Base-by-base conservation (phyloP, 2,329 filamentous ascomycete species). In the Waltergamsia citrina region DNA sequence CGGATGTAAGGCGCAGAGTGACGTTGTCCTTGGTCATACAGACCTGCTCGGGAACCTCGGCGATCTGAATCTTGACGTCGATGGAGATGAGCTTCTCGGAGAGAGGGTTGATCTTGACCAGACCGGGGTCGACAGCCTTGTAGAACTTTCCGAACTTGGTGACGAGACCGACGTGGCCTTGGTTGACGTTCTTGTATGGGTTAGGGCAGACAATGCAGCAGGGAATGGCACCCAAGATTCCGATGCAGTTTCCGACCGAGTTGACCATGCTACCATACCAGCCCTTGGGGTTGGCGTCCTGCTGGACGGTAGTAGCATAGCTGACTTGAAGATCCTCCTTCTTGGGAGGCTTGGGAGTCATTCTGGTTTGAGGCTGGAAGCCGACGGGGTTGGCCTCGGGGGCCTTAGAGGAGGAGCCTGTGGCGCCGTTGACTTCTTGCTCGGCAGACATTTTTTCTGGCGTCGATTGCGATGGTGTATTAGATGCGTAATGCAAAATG, bases 11-110 rank as follows among this genome's bases (percentile, higher is more conserved):
- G 49, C 88, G 81, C 27, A 98, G 71, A 29, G 85, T 94, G 43
- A 96, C 92, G 51, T 98, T 98, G 70, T 98, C 92, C 67, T 96
- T 96, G 58, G 92, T 98, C 88, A 98, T 98, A 71, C 92, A 96
- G 41, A 90, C 78, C 63, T 98, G 92, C 62, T 88, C 79, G 14
- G 90, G 90, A 17, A 98, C 92, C 68, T 98, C 82, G 57, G 93
- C 86, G 44, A 94, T 95, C 65, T 98, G 92, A 48, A 96, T 95
- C 78, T 96, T 98, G 65, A 98, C 92, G 58, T 98, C 92, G 54
- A 98, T 82, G 50, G 93, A 85, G 46, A 86, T 81, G 27, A 98
- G 72, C 38, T 71, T 76, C 69, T 98, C 92, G 50, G 83, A 90
- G 35, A 96, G 77, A 4, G 90, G 90, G 65, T 98, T 98, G 69